A percentile compares a stretch with the other conserved stretches of the same genome.
Evolutionary conservation across 495 filamentous ascomycete species (phyloP).

Genomic region (Tetracladium marchalianum): DNA sequence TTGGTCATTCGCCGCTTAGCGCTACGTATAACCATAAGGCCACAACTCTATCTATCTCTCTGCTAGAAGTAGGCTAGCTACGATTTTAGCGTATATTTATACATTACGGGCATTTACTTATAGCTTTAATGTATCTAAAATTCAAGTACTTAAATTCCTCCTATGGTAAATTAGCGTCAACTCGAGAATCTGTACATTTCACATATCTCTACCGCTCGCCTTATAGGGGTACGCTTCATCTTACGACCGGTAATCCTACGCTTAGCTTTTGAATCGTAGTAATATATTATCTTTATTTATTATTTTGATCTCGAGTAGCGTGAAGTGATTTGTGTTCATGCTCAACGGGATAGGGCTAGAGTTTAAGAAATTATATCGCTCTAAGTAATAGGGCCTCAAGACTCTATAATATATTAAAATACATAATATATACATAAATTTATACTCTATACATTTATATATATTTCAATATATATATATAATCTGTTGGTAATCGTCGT

Average conservation of each 20-base stretch:
- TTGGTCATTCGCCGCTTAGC: conserved; percentile 17
- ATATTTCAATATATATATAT: too few relatives aligned
- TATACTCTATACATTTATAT: too few relatives aligned
- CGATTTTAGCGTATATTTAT: conserved; percentile 8
- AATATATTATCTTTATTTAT: conserved; percentile 16
- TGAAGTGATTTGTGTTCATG: conserved; percentile 15
- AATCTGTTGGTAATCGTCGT: too few relatives aligned
- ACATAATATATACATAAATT: too few relatives aligned
- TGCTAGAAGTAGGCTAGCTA: conserved; percentile 16
- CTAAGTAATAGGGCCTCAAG: too few relatives aligned
- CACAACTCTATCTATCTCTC: conserved; percentile 17
- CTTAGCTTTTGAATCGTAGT: conserved; percentile 17
- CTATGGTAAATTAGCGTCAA: conserved; percentile 8
- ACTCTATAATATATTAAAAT: too few relatives aligned
- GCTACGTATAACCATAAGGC: conserved; percentile 14
- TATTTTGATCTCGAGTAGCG: conserved; percentile 18
- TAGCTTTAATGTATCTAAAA: conserved; percentile 13
- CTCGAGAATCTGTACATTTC: conserved; percentile 6
- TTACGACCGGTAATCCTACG: conserved; percentile 10
- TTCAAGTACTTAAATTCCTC: conserved; percentile 14
- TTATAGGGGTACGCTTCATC: conserved; percentile 12
- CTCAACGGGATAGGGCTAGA: too few relatives aligned
- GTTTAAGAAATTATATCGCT: too few relatives aligned
- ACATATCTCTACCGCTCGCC: conserved; percentile 10
- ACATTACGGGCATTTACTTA: conserved; percentile 7